Evolutionary conservation across 1,284 basidiomycete species (phyloP).

Genomic region (Irpex sp.): DNA sequence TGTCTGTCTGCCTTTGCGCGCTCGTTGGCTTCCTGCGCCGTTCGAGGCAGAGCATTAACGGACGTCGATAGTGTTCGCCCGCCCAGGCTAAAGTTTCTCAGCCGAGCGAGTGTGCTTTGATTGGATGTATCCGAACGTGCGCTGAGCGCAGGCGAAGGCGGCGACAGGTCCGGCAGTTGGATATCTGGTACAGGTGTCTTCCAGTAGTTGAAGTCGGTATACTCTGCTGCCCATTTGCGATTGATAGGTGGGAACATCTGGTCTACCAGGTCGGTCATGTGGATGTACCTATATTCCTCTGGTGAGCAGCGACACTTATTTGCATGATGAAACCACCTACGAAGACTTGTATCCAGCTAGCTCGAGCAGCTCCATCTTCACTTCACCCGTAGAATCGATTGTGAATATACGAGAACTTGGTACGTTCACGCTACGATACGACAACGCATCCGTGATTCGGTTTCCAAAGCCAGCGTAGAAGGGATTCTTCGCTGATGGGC

Average conservation of each 20-base stretch:
- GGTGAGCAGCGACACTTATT: not conserved
- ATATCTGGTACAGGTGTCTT: conserved; percentile 83
- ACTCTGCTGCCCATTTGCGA: conserved; percentile 89
- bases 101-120: conserved; percentile 76
- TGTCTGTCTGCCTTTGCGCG: conserved; percentile 18
- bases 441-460: conserved; percentile 96
- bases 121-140: conserved; percentile 90
- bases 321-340: conserved; percentile 50
- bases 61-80: conserved; percentile 43
- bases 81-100: conserved; percentile 85
- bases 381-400: conserved; percentile 95
- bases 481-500: conserved; percentile 74
- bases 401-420: conserved; percentile 97
- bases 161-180: conserved; percentile 89
- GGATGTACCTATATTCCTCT: conserved; percentile 73
- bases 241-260: conserved; percentile 99
- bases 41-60: not conserved
- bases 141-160: conserved; percentile 92
- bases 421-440: conserved; percentile 95
- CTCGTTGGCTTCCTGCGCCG: conserved; percentile 23
- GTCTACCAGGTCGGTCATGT: conserved; percentile 99
- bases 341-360: conserved; percentile 97
- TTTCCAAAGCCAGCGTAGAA: conserved; percentile 99
- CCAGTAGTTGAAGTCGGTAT: conserved; percentile 99
- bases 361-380: conserved; percentile 97